phyloP scores from a whole-genome alignment of 306 rosid genomes.

The Cajanus cajan region DNA sequence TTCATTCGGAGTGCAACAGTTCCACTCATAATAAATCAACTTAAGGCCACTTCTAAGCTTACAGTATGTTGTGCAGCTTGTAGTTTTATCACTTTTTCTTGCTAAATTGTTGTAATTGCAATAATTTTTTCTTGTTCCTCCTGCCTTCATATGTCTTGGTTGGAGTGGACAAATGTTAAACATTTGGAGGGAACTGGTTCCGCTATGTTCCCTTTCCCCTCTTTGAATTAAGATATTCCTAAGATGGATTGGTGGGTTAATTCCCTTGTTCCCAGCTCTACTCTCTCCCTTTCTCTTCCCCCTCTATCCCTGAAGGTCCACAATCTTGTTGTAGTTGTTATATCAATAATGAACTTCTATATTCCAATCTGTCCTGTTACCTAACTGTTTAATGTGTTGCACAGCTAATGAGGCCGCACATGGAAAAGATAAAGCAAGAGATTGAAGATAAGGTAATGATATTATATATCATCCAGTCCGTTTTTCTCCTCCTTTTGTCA shows the following conservation, averaged over 20 bases:
- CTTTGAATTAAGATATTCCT: neutral
- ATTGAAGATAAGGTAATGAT: conserved; percentile 60
- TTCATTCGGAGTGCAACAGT: conserved; percentile 61
- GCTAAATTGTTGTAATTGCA: neutral
- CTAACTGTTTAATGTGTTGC: conserved; percentile 24
- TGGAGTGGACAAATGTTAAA: neutral
- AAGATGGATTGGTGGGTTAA: neutral
- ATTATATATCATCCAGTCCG: neutral
- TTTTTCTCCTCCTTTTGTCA: neutral
- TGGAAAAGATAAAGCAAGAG: conserved; percentile 56
- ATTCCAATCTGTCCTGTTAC: neutral
- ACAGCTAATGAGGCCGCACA: conserved; percentile 72
- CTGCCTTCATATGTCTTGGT: conserved; percentile 16
- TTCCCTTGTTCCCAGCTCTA: neutral
- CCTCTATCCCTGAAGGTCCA: neutral
- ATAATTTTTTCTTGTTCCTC: neutral
- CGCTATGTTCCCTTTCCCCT: neutral
- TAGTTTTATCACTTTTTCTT: neutral
- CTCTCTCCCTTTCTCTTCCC: neutral
- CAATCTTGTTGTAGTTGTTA: neutral
- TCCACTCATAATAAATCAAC: conserved; percentile 74
- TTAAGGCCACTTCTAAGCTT: conserved; percentile 72
- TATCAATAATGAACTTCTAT: neutral
- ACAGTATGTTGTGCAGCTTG: conserved; percentile 54
- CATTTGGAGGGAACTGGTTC: conserved; percentile 8